A percentile compares a stretch with the other conserved stretches of the same genome.
phyloP scores from a whole-genome alignment of 2,329 filamentous ascomycete genomes.

The Penicillium thymicola region DNA sequence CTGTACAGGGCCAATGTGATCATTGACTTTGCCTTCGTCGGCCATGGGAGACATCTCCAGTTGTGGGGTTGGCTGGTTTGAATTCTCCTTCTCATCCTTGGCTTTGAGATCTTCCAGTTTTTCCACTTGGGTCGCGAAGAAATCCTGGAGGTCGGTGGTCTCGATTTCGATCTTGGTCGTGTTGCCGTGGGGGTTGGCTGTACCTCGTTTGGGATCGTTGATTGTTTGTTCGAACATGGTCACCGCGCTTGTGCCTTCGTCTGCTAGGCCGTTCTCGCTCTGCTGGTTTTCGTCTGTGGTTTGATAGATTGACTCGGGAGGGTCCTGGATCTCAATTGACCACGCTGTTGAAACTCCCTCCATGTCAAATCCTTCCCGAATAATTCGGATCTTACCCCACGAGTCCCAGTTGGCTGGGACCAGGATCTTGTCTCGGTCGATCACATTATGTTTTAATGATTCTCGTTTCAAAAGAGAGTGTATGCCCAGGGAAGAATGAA shows the following conservation, averaged over 20 bases:
- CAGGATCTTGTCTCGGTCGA: slow-evolving; percentile 89
- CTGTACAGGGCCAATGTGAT: slow-evolving; percentile 90
- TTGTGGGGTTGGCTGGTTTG: slow-evolving; percentile 34
- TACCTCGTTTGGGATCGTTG: slow-evolving; percentile 66
- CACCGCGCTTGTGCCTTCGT: slow-evolving; percentile 59
- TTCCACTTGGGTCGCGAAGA: slow-evolving; percentile 71
- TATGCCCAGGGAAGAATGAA: slow-evolving; percentile 83
- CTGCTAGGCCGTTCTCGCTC: slow-evolving; percentile 13
- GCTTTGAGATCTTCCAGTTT: slow-evolving; percentile 64
- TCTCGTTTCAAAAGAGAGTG: slow-evolving; percentile 76
- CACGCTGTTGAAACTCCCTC: slow-evolving; percentile 81
- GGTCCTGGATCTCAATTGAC: slow-evolving; percentile 74
- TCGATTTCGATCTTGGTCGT: slow-evolving; percentile 54
- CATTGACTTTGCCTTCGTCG: slow-evolving; percentile 53
- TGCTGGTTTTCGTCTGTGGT: slow-evolving; percentile 26
- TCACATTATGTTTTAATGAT: slow-evolving; percentile 82
- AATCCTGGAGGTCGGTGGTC: slow-evolving; percentile 72
- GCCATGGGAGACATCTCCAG: slow-evolving; percentile 38
- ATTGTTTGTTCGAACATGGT: slow-evolving; percentile 76
- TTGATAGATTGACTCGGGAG: slow-evolving; percentile 30
- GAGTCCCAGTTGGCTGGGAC: slow-evolving; percentile 98
- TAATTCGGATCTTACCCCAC: slow-evolving; percentile 92
- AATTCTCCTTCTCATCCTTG: slow-evolving; percentile 52
- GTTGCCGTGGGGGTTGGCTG: slow-evolving; percentile 49
- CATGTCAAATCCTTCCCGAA: slow-evolving; percentile 88